Evolutionary conservation across 1,284 basidiomycete species (phyloP).

Genomic region (Moniliophthora roreri): DNA sequence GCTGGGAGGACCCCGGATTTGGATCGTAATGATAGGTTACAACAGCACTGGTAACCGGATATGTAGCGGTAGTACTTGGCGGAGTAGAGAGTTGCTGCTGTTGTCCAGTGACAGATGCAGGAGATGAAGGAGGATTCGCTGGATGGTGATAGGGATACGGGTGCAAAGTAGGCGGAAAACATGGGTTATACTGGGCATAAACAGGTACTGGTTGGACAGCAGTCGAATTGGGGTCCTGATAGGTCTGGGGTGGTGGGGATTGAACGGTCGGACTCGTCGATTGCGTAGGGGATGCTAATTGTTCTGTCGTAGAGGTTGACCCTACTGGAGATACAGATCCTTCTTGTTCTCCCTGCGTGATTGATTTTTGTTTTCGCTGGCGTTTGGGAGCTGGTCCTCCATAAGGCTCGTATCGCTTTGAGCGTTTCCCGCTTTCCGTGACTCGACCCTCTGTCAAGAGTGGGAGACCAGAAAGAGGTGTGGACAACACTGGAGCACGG

Average conservation of each 20-base stretch:
- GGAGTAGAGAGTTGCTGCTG: background rate
- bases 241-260: background rate
- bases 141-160: background rate
- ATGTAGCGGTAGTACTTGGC: background rate
- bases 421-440: conserved; percentile 24
- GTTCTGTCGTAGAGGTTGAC: background rate
- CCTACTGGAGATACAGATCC: background rate
- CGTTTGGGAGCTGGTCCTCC: conserved; percentile 30
- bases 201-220: background rate
- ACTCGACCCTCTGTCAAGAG: conserved; percentile 48
- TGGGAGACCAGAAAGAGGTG: conserved; percentile 51
- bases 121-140: background rate
- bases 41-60: background rate
- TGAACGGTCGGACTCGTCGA: background rate
- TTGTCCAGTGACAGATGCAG: background rate
- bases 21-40: conserved; percentile 1
- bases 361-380: conserved; percentile 29
- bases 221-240: background rate
- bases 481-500: conserved; percentile 40
- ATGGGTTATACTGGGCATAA: background rate
- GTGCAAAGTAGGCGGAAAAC: background rate
- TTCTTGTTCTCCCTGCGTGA: background rate
- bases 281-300: background rate
- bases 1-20: background rate
- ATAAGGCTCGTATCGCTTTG: conserved; percentile 56